Conservation (phyloP, 768 basidiomycete species). For the Krasilnikovozyma curviuscula region DNA sequence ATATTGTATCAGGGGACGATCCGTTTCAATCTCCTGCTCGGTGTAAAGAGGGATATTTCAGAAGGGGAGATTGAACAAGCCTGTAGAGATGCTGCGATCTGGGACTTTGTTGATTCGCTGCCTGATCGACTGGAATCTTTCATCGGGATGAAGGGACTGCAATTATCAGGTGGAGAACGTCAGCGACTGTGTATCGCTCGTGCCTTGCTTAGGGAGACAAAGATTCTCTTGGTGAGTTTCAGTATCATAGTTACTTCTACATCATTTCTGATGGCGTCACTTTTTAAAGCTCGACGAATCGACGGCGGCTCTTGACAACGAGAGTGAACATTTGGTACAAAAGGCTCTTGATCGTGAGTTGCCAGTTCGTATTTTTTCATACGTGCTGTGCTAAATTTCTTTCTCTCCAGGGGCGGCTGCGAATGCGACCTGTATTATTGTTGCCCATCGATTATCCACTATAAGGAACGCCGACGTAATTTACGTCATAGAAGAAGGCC, state of each 20-base stretch:
- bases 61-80: conserved; percentile 2
- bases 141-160: conserved; percentile 22
- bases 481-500: conserved; percentile 22
- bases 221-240: conserved; percentile 23
- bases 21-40: conserved; percentile 9
- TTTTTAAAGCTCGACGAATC: conserved; percentile 13
- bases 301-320: conserved; percentile 21
- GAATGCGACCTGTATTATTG: too few relatives aligned
- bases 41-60: background rate
- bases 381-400: background rate
- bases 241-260: too few relatives aligned
- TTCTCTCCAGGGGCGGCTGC: too few relatives aligned
- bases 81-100: conserved; percentile 1
- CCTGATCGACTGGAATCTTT: conserved; percentile 20
- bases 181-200: conserved; percentile 24
- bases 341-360: conserved; percentile 19
- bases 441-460: background rate
- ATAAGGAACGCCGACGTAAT: conserved; percentile 16
- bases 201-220: conserved; percentile 21
- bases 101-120: conserved; percentile 10
- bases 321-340: conserved; percentile 20
- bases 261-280: too few relatives aligned
- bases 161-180: conserved; percentile 22
- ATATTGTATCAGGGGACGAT: conserved; percentile 21
- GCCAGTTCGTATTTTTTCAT: background rate